Percentiles rank a stretch among this genome's conserved stretches.
phyloP scores from a whole-genome alignment of 306 rosid species.

The Corylus americana region DNA sequence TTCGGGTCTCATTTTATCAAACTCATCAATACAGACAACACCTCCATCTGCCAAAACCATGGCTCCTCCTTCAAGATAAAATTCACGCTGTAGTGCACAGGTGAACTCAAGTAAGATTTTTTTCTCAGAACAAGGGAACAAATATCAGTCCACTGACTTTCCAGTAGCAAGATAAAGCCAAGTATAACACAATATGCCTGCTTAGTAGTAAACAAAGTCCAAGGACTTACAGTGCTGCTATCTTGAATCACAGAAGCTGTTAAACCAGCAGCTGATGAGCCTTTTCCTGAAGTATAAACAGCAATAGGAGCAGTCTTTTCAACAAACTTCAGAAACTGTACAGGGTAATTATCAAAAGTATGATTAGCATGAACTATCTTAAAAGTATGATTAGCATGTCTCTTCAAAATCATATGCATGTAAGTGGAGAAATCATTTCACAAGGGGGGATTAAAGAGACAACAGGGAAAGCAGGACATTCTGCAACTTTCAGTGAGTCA shows the following conservation, averaged over 20 bases:
- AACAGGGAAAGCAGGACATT: neutral
- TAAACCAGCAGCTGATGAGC: constrained; percentile 98
- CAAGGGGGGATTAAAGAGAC: constrained; percentile 5
- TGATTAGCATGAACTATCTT: neutral
- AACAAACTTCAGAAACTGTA: constrained; percentile 94
- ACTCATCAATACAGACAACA: constrained; percentile 98
- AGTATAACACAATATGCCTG: constrained; percentile 10
- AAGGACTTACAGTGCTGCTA: constrained; percentile 73
- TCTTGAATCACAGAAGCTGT: constrained; percentile 96
- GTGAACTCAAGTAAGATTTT: constrained; percentile 29
- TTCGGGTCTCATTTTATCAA: constrained; percentile 99
- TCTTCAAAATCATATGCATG: constrained; percentile 1
- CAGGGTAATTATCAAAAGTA: constrained; percentile 21
- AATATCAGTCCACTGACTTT: neutral
- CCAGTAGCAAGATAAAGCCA: constrained; percentile 16
- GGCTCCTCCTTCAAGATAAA: constrained; percentile 99
- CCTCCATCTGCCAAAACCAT: constrained; percentile 99
- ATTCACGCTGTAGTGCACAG: constrained; percentile 73
- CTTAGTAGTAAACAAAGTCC: constrained; percentile 22
- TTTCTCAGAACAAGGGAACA: constrained; percentile 7
- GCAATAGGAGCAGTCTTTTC: constrained; percentile 97
- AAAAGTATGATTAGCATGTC: constrained; percentile 13
- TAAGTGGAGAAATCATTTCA: constrained; percentile 12
- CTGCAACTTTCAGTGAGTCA: constrained; percentile 18
- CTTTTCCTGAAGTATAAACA: constrained; percentile 98